Evolutionary conservation across 306 rosid species (phyloP).

Genomic region (Clitoria ternatea): DNA sequence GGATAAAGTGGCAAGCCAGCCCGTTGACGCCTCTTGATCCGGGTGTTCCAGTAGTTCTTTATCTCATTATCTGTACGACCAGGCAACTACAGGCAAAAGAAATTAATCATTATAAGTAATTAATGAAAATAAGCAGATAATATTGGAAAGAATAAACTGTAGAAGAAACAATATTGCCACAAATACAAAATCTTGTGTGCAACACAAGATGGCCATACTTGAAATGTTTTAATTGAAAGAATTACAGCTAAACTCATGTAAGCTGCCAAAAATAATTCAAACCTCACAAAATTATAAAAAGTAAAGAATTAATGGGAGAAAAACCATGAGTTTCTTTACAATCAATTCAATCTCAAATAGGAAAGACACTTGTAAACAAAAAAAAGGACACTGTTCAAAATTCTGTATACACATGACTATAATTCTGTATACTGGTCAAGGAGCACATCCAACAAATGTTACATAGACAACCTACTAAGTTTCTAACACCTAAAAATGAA

Average conservation of each 20-base stretch:
- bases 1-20: conserved; percentile 96
- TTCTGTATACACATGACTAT: background rate
- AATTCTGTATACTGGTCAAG: background rate
- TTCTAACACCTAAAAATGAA: background rate
- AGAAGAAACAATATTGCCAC: conserved; percentile 1
- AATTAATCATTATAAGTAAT: conserved; percentile 12
- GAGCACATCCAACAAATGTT: background rate
- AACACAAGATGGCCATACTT: background rate
- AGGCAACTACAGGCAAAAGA: conserved; percentile 63
- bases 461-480: conserved; percentile 9
- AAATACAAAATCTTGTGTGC: background rate
- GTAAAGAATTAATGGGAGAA: background rate
- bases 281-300: background rate
- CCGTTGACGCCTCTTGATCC: conserved; percentile 83
- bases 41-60: conserved; percentile 98
- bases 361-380: background rate
- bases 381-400: background rate
- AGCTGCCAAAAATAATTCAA: conserved; percentile 12
- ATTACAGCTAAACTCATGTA: background rate
- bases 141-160: conserved; percentile 1
- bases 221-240: conserved; percentile 4
- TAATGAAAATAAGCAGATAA: conserved; percentile 1
- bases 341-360: conserved; percentile 6
- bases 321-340: background rate
- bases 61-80: conserved; percentile 99